Base-by-base conservation (phyloP, 2,329 filamentous ascomycete genomes). In the Fusarium sp. region DNA sequence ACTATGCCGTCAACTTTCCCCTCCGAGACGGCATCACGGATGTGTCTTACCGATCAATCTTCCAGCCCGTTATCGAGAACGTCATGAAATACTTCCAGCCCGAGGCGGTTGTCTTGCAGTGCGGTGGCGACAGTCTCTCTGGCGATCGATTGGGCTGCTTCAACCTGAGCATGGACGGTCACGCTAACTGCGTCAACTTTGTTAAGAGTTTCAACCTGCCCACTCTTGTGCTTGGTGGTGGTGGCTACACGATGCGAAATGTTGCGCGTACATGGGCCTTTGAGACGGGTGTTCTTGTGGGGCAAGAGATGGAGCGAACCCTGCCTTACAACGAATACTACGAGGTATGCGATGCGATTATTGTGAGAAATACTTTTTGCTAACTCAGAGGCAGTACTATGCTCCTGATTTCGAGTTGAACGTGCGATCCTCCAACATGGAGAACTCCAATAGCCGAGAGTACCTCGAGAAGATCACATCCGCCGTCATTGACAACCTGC, bases 301-400 rank as follows among this genome's bases (percentile, higher is more conserved):
- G 94, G 31, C 91, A 95, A 69, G 89, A 94, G 33, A 94, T 98
- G 89, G 89, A 91, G 13, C 89, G 93, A 6, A 92, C 94, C n/a
- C 88, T 98, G 45, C 96, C 96, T 1, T 98, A 95, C 83, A 98
- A 98, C 74, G 96, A 98, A 85, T 98, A 98, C 83, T 98, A 98
- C 81, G 90, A 92, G 81, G 91, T 91, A 84, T 81, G 86, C 79
- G 82, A 79, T 84, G 2, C 11, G 6, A 11, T n/a, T 27, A 5
- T 16, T 14, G 11, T 50, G n/a, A 58, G 29, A 45, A n/a, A 16
- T 22, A 25, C 22, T 13, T 25, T 25, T 16, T 38, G 50, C 79
- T 82, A 69, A 83, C 63, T 10, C 11, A n/a, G 9, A 9, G 22
- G 4, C 85, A 97, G 88, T 97, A 98, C 80, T 99, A 98, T 82